Conservation (phyloP, 768 basidiomycete genomes). For the Tremella fuciformis region DNA sequence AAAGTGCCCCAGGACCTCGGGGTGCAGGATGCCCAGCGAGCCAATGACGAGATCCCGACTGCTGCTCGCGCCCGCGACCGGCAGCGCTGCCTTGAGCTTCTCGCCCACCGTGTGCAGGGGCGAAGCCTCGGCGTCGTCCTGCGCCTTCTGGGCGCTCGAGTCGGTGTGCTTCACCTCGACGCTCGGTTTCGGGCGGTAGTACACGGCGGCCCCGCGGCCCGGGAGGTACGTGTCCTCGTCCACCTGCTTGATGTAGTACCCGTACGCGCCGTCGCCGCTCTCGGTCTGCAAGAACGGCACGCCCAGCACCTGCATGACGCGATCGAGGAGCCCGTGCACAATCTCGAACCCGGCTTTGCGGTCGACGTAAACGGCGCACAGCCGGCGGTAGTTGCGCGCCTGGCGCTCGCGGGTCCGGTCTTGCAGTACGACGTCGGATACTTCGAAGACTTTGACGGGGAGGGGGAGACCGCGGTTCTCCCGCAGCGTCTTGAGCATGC, state of each 20-base stretch:
- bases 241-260: conserved; percentile 88
- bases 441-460: conserved; percentile 90
- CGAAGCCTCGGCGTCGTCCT: background rate
- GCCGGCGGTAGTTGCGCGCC: conserved; percentile 73
- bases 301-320: conserved; percentile 94
- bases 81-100: conserved; percentile 57
- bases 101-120: conserved; percentile 53
- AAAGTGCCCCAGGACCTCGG: conserved; percentile 83
- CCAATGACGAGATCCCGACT: conserved; percentile 72
- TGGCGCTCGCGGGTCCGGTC: conserved; percentile 64
- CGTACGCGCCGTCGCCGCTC: conserved; percentile 55
- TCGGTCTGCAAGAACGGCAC: conserved; percentile 69
- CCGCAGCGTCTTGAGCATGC: conserved; percentile 91
- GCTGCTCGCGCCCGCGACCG: conserved; percentile 30
- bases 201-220: conserved; percentile 87
- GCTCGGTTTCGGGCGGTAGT: conserved; percentile 62
- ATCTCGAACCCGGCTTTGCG: conserved; percentile 96
- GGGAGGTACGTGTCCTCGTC: conserved; percentile 90
- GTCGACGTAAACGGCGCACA: conserved; percentile 92
- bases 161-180: conserved; percentile 12
- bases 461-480: conserved; percentile 92
- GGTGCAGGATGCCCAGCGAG: conserved; percentile 88
- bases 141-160: conserved; percentile 19
- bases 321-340: conserved; percentile 88
- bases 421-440: conserved; percentile 88